Evolutionary conservation across 129 eudicot species (phyloP).

Genomic region (Flaveria brownii): DNA sequence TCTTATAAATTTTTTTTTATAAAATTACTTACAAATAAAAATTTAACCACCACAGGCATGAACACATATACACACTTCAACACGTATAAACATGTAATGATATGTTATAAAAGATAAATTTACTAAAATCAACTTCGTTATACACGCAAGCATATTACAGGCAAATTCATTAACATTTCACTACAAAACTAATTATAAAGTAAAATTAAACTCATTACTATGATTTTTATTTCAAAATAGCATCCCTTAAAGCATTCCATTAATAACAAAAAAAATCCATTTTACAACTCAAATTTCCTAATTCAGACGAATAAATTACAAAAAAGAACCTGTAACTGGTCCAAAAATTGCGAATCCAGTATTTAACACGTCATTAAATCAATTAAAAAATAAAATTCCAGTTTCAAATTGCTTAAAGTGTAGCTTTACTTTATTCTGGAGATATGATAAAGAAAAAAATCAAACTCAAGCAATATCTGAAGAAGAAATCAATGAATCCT

Average conservation of each 20-base stretch:
- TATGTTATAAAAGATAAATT: too few relatives aligned
- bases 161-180: too few relatives aligned
- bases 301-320: slow-evolving; percentile 18
- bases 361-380: slow-evolving; percentile 20
- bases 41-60: too few relatives aligned
- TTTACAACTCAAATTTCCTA: background rate
- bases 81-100: too few relatives aligned
- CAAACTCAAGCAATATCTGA: slow-evolving; percentile 8
- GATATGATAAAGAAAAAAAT: background rate
- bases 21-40: too few relatives aligned
- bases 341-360: slow-evolving; percentile 23
- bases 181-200: too few relatives aligned
- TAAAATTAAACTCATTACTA: too few relatives aligned
- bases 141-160: too few relatives aligned
- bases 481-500: background rate
- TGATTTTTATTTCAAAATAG: background rate
- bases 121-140: too few relatives aligned
- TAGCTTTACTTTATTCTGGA: slow-evolving; percentile 19
- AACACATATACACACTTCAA: too few relatives aligned
- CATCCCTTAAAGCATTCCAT: slow-evolving; percentile 11
- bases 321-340: background rate
- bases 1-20: too few relatives aligned
- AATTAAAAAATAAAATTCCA: background rate
- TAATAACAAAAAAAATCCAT: slow-evolving; percentile 21
- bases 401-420: slow-evolving; percentile 18